Base-by-base conservation (phyloP, 306 rosid species). In the Ziziphus jujuba region DNA sequence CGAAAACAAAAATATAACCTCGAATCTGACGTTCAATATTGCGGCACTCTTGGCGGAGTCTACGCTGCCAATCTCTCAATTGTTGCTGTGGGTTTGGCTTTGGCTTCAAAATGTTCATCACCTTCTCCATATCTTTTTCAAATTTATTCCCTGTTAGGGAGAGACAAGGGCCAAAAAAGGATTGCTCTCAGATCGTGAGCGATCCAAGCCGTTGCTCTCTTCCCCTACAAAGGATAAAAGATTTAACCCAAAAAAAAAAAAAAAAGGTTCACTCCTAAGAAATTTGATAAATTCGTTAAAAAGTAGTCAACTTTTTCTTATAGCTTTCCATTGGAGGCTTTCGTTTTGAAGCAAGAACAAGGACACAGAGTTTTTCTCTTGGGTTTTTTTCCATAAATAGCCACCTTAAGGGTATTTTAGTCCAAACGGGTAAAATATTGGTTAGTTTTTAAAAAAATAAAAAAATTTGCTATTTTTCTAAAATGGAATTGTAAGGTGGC, bases 11-110 rank as follows among this genome's bases (percentile, higher is more conserved):
- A 15, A 25, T 49, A 67, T 72, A 63, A 74, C 96, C 98, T 73
- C 97, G 84, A 70, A 90, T 84, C 84, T 93, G 98, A 67, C 98
- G 97, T 59, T 90, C 98, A 74, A 93, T 82, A 81, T 86, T 88
- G 63, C 96, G 93, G 73, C 95, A 84, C 87, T 88, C 98, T 57
- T 93, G 97, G 45, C 91, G 98, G 54, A 93, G 98, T 72, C 67
- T 79, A 2, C 98, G 89, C 54, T 93, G 98, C 98, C 98, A 93
- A 78, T 86, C 97, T 71, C 96, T 77, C 80, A 90, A 76, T 59
- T 78, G 83, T 69, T 93, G 91, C 67, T 93, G 98, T 5, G 98
- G 97, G 55, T 80, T 90, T 49, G 89, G 60, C 74, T 90, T 93
- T 35, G 97, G 95, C 59, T 83, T 93, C 76, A 93, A 67, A 43